Evolutionary conservation across 1,139 yeast species (phyloP).

Genomic region (Scheffersomyces lignicola): DNA sequence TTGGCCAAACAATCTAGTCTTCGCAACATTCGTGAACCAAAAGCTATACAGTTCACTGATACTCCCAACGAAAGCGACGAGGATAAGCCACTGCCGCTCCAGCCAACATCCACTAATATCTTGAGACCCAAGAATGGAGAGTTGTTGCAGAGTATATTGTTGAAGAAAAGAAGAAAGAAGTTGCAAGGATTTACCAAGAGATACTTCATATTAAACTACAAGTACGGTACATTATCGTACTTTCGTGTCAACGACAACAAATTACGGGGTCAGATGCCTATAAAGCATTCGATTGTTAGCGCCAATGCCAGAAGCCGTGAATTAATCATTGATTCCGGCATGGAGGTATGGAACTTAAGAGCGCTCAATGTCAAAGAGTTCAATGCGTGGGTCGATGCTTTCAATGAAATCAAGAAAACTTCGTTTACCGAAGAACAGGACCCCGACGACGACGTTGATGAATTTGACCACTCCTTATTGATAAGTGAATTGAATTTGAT

Average conservation of each 20-base stretch:
- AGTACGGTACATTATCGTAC: conserved; percentile 81
- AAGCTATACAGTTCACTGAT: background rate
- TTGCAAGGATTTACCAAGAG: conserved; percentile 84
- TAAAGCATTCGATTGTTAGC: conserved; percentile 74
- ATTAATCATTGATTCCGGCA: conserved; percentile 87
- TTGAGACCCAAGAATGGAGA: conserved; percentile 55
- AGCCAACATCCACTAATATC: conserved; percentile 13
- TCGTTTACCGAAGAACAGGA: conserved; percentile 13
- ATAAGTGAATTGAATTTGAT: conserved; percentile 14
- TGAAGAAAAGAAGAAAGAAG: conserved; percentile 75
- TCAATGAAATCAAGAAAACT: conserved; percentile 48
- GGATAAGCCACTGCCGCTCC: background rate
- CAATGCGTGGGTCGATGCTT: conserved; percentile 79
- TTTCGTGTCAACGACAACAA: conserved; percentile 68
- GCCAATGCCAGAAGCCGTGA: conserved; percentile 70
- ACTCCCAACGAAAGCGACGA: conserved; percentile 7
- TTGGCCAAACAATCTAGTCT: conserved; percentile 2
- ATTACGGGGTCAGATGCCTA: conserved; percentile 90
- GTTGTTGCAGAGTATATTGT: conserved; percentile 68
- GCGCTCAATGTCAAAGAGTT: conserved; percentile 68
- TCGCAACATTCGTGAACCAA: conserved; percentile 1
- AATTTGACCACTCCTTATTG: conserved; percentile 7
- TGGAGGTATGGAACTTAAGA: conserved; percentile 90
- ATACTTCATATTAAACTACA: conserved; percentile 78
- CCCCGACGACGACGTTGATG: conserved; percentile 1